Evolutionary conservation across 2,329 filamentous ascomycete genomes (phyloP), one percentile per base, ranked within the genome.

Genomic region (Cladosporium cucumerinum): DNA sequence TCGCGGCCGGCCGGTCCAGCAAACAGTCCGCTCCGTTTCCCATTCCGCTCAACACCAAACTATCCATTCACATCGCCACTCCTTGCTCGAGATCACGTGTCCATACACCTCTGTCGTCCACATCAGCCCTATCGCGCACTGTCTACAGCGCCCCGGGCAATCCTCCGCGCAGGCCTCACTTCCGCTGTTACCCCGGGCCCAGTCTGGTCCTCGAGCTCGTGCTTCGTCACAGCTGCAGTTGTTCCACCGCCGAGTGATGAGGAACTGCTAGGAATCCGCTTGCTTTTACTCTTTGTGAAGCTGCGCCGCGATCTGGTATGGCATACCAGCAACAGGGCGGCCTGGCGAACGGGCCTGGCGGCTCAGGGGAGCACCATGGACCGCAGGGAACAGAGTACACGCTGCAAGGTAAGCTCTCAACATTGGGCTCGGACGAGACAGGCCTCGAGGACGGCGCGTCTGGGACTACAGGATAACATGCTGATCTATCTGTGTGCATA

Each of bases 331-430:
- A 86, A 77, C 83, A 86, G 75, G 86, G 85, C 75, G 85, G 84
- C 77, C 85, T 86, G 80, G 82, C 83, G 70, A 82, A 82, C 75
- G 85, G 84, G 77, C 83, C 81, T 46, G 78, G 79, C 60, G 82
- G 81, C 61, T 80, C 79, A 65, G 79, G 75, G 66, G 81, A 82
- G 66, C 78, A 80, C 62, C 78, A 78, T 77, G 81, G 74, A 66
- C 77, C 86, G 78, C 76, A 84, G 72, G 88, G 87, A 66, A 90
- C 88, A 3, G 88, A 90, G 75, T 91, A 91, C 75, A 90, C 88
- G 64, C 76, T 91, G 69, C 88, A 90, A 82, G 88, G 60, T 90
- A 76, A 73, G 82, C 55, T 16, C 26, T 23, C 23, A n/a, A 23
- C 25, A 32, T 54, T 28, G 25, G 18, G 4, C 18, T 10, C 2